phyloP scores from a whole-genome alignment of 1,139 yeast genomes.

The Blastobotrys illinoisensis region DNA sequence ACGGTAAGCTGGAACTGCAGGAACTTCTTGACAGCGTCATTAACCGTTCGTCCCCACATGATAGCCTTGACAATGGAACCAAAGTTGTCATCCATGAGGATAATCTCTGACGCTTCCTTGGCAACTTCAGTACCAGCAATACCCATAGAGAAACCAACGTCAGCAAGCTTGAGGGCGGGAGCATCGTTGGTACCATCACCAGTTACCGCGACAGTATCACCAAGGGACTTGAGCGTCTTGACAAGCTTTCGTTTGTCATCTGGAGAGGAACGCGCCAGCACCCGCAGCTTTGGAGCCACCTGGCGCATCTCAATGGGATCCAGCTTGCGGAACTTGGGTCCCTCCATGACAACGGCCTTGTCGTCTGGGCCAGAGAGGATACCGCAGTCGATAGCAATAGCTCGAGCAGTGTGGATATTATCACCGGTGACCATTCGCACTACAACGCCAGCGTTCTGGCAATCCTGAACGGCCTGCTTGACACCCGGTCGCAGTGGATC shows the following conservation, averaged over 20 bases:
- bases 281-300: slow-evolving; percentile 68
- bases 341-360: slow-evolving; percentile 76
- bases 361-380: slow-evolving; percentile 55
- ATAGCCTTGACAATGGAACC: slow-evolving; percentile 95
- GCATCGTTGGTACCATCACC: slow-evolving; percentile 96
- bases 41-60: slow-evolving; percentile 98
- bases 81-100: slow-evolving; percentile 79
- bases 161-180: slow-evolving; percentile 73
- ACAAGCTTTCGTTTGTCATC: slow-evolving; percentile 89
- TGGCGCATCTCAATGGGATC: slow-evolving; percentile 49
- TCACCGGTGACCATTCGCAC: slow-evolving; percentile 99
- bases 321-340: slow-evolving; percentile 77
- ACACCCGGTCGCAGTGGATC: slow-evolving; percentile 93
- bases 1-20: slow-evolving; percentile 96
- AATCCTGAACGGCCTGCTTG: slow-evolving; percentile 76
- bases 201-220: slow-evolving; percentile 96
- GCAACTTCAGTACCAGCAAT: slow-evolving; percentile 78
- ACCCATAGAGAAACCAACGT: slow-evolving; percentile 88
- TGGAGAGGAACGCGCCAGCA: slow-evolving; percentile 90
- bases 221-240: slow-evolving; percentile 68
- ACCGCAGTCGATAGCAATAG: slow-evolving; percentile 83
- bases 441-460: slow-evolving; percentile 85
- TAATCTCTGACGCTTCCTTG: slow-evolving; percentile 73
- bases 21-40: slow-evolving; percentile 88
- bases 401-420: slow-evolving; percentile 80